Evolutionary conservation across 106 monocot species (phyloP).

Genomic region (Alisma plantagoaquatica): DNA sequence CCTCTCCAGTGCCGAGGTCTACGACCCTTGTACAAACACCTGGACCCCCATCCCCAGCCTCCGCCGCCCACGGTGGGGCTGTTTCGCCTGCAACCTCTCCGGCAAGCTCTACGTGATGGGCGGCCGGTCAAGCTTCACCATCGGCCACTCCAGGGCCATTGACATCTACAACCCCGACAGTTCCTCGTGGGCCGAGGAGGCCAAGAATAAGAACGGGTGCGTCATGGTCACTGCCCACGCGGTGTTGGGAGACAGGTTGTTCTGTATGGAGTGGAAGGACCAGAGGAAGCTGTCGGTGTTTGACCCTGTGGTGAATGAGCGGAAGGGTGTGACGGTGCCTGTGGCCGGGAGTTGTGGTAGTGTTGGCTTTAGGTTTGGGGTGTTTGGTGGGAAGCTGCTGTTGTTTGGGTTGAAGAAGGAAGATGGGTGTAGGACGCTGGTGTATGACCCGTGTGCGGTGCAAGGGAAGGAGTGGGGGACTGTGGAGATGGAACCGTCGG

Average conservation of each 20-base stretch:
- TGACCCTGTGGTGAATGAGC: conserved; percentile 31
- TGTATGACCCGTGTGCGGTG: conserved; percentile 52
- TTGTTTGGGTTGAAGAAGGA: conserved; percentile 44
- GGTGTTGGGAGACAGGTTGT: conserved; percentile 41
- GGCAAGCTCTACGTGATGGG: conserved; percentile 77
- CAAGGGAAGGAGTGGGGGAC: conserved; percentile 45
- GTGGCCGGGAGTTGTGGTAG: conserved; percentile 42
- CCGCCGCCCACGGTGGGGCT: conserved; percentile 67
- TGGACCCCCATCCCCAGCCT: conserved; percentile 62
- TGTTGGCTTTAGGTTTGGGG: conserved; percentile 46
- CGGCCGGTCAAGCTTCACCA: conserved; percentile 74
- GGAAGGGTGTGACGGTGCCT: conserved; percentile 44
- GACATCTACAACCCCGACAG: conserved; percentile 50
- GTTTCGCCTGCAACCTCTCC: conserved; percentile 48
- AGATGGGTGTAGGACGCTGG: conserved; percentile 44
- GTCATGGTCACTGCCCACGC: conserved; percentile 86
- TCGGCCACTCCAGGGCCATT: conserved; percentile 53
- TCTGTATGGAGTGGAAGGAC: conserved; percentile 91
- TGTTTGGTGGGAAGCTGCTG: conserved; percentile 46
- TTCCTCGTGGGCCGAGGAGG: conserved; percentile 49
- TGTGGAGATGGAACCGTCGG: conserved; percentile 37
- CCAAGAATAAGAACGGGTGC: conserved; percentile 49
- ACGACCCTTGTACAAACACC: conserved; percentile 38
- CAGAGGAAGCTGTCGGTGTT: conserved; percentile 61
- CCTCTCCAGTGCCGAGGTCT: conserved; percentile 62